A percentile compares a stretch with the other conserved stretches of the same genome.
Evolutionary conservation across 2,329 filamentous ascomycete genomes (phyloP).

Genomic region (Dendrostoma leiphaemia): DNA sequence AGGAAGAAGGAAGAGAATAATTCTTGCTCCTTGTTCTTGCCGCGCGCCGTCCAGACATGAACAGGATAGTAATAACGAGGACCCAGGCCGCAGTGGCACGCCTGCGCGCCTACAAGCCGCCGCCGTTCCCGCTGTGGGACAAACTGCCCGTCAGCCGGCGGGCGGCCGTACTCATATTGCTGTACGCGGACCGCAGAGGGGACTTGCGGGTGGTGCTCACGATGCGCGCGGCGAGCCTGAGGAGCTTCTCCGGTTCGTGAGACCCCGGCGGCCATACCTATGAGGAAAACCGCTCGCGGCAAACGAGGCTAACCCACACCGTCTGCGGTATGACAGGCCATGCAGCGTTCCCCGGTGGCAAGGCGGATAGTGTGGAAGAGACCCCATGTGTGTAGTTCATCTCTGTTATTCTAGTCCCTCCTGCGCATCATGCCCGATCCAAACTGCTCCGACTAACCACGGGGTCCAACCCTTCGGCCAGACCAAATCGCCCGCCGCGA

Average conservation of each 20-base stretch:
- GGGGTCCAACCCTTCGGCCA: conserved; percentile 26
- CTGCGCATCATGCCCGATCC: no score
- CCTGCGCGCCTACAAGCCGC: conserved; percentile 59
- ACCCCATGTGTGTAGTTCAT: conserved; percentile 60
- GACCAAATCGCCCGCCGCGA: conserved; percentile 86
- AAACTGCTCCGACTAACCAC: no score
- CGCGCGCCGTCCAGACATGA: conserved; percentile 1
- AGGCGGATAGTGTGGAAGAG: conserved; percentile 57
- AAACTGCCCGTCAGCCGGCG: conserved; percentile 62
- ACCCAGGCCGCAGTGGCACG: conserved; percentile 57
- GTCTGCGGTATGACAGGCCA: conserved; percentile 58
- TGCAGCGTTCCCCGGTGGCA: conserved; percentile 81
- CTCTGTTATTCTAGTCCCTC: no score
- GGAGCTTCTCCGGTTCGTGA: conserved; percentile 62
- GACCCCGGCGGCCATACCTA: no score
- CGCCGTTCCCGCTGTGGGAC: conserved; percentile 62
- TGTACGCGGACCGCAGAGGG: conserved; percentile 81
- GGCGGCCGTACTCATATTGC: conserved; percentile 82
- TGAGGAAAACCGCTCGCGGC: no score
- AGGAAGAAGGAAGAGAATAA: no score
- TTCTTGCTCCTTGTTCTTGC: no score
- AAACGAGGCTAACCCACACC: no score
- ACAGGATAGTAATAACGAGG: conserved; percentile 26
- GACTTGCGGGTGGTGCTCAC: conserved; percentile 72
- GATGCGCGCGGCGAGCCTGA: conserved; percentile 62